Base-by-base conservation (phyloP, 2,329 filamentous ascomycete species). In the Magnaporthiopsis poae region DNA sequence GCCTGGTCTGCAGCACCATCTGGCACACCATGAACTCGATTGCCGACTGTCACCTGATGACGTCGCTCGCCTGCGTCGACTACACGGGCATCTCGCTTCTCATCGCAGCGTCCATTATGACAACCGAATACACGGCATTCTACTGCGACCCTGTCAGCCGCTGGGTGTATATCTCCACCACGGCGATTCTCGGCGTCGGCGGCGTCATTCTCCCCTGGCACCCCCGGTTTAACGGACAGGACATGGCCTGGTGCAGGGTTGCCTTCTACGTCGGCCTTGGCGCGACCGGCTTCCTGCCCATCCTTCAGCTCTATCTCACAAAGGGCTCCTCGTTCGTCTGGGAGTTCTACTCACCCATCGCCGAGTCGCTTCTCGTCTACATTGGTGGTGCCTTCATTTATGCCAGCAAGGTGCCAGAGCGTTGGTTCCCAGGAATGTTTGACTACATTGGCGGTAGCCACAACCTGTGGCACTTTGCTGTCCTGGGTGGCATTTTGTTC, bases 21-120 rank as follows among this genome's bases (percentile, higher is more conserved):
- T 99, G 95, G 95, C 95, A 99, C 80, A 97, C 95, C 33, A 98
- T 99, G 92, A 96, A 94, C 80, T 92, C 91, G 72, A 96, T 98
- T 66, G 92, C 94, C 25, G 91, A 96, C 71, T 88, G 96, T 73
- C 86, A 88, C 27, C 86, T 96, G 60, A 90, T 99, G 79, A 95
- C 96, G 75, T 90, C 92, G 69, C 98, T 99, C 73, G 95, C 95
- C 25, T 99, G 95, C 76, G 92, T 99, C 68, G 95, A 99, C 77
- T 99, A 99, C 79, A 98, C 95, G 0, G 95, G 95, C 66, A 99
- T 99, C 71, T 96, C 93, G 1, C 82, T 99, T 64, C 85, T 99
- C 33, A 95, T 99, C 65, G 92, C 95, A 2, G 92, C 95, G 12
- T 96, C 91, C 67, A 99, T 99, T 79, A 92, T 98, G 85, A 97